Base-by-base conservation (phyloP, 768 basidiomycete genomes). In the Mycena floridula region DNA sequence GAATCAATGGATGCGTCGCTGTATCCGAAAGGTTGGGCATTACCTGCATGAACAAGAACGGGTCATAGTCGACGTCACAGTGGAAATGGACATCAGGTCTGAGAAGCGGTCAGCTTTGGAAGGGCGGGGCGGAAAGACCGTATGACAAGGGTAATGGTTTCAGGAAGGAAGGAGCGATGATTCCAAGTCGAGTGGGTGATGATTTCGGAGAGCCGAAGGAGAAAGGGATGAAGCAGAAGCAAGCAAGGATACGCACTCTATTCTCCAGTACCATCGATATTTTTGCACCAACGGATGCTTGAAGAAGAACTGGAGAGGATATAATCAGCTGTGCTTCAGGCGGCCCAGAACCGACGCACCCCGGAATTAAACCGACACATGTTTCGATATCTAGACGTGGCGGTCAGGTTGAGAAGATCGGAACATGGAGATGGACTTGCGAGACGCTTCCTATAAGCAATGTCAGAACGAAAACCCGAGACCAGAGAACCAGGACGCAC, bases 291-390 rank as follows among this genome's bases (percentile, higher is more conserved):
- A 62, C 5, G 74, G 69, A 51, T 91, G 87, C 25, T 74, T 66
- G 70, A 79, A 91, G 71, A 91, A 90, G 72, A 79, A 82, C 75
- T 82, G 43, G 11, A 43, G 24, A 40, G 16, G 25, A 40, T 15
- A 42, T 60, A 7, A 22, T 16, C 13, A 28, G 36, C 22, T 0
- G 12, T 25, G n/a, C 37, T 16, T 22, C 25, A 3, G 25, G 35
- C 13, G 36, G 6, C 15, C 13, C 2, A 15, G 7, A n/a, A n/a
- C n/a, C n/a, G n/a, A 63, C 73, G 25, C 51, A 81, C 79, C 7
- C 81, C 82, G 20, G 80, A 81, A 58, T 85, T 82, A 59, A 77
- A 88, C 26, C 84, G 70, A 60, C 85, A 87, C 85, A 88, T 85
- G 50, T 85, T 83, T 7, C 83, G 72, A 52, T 88, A 85, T 5